These are phyloP conservation scores for Russula dissimulans DNA, from an alignment of 768 basidiomycete species.

Conservation along the genomic window DNA sequence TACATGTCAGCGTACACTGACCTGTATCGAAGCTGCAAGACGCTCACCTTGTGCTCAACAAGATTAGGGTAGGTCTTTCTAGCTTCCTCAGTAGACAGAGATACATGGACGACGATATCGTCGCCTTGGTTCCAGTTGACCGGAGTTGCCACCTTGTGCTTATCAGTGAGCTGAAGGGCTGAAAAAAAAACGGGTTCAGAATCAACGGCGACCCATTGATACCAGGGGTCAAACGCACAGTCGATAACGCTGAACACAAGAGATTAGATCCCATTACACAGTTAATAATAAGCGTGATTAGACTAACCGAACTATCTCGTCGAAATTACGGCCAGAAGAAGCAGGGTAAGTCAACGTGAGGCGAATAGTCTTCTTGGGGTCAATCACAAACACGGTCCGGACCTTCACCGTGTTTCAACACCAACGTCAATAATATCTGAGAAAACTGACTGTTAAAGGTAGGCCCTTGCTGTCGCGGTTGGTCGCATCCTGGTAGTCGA, in stretches of 20 bases:
- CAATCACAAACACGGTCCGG: conserved; percentile 95
- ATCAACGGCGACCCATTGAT: conserved; percentile 20
- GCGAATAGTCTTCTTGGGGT: conserved; percentile 93
- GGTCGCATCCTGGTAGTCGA: conserved; percentile 90
- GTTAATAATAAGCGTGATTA: not conserved
- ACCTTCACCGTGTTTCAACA: conserved; percentile 38
- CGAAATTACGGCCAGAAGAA: conserved; percentile 90
- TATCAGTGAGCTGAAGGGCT: conserved; percentile 87
- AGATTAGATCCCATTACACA: not conserved
- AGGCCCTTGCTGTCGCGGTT: conserved; percentile 81
- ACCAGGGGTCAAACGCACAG: conserved; percentile 26
- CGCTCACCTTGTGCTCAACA: conserved; percentile 65
- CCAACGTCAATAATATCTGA: not conserved
- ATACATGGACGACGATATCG: conserved; percentile 87
- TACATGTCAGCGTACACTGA: not conserved
- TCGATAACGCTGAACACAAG: conserved; percentile 58
- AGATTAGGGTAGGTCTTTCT: conserved; percentile 83
- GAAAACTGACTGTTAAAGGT: conserved; percentile 69
- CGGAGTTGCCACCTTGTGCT: conserved; percentile 76
- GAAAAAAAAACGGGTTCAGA: conserved; percentile 15
- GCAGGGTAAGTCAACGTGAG: conserved; percentile 89
- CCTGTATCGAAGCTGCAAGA: not conserved
- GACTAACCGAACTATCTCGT: conserved; percentile 50
- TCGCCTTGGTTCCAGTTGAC: conserved; percentile 95
- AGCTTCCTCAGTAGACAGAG: conserved; percentile 79